These are phyloP conservation scores for Boletus barrowsii DNA, from an alignment of 768 basidiomycete species.

Conservation along the genomic window DNA sequence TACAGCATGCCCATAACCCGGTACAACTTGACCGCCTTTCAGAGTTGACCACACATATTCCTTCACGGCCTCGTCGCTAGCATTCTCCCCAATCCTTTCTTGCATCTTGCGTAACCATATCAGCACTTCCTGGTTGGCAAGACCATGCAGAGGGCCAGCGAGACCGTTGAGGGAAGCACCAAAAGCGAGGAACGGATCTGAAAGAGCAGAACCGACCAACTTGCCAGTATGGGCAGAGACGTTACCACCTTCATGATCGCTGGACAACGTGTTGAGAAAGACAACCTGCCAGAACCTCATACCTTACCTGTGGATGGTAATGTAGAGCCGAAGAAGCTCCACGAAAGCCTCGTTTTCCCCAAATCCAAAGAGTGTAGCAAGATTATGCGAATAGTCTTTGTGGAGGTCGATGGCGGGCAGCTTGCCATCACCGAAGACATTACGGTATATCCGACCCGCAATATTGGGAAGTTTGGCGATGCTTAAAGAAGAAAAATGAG, in stretches of 20 bases:
- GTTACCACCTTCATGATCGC: conserved; percentile 98
- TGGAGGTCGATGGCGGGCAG: conserved; percentile 75
- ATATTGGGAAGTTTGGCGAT: conserved; percentile 98
- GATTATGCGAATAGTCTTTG: conserved; percentile 90
- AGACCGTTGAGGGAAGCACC: conserved; percentile 92
- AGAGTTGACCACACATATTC: conserved; percentile 95
- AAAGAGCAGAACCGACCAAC: conserved; percentile 91
- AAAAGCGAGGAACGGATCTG: conserved; percentile 96
- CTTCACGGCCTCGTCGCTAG: conserved; percentile 83
- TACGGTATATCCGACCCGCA: conserved; percentile 88
- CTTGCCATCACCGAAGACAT: conserved; percentile 86
- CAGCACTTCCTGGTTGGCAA: conserved; percentile 96
- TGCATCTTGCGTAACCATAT: conserved; percentile 96
- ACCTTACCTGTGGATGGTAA: conserved; percentile 87
- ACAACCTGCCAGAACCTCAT: background rate
- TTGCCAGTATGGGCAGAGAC: conserved; percentile 95
- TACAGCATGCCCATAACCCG: conserved; percentile 87
- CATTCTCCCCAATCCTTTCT: conserved; percentile 77
- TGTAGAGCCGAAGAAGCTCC: conserved; percentile 92
- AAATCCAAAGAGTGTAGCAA: conserved; percentile 88
- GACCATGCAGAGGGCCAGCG: conserved; percentile 94
- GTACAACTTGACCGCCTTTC: conserved; percentile 90
- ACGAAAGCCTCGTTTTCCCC: conserved; percentile 85
- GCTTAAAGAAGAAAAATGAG: conserved; percentile 36
- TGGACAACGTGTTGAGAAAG: conserved; percentile 21